These are phyloP conservation scores for Rhypophila decipiens DNA, from an alignment of 495 filamentous ascomycete genomes.

Conservation along the genomic window DNA sequence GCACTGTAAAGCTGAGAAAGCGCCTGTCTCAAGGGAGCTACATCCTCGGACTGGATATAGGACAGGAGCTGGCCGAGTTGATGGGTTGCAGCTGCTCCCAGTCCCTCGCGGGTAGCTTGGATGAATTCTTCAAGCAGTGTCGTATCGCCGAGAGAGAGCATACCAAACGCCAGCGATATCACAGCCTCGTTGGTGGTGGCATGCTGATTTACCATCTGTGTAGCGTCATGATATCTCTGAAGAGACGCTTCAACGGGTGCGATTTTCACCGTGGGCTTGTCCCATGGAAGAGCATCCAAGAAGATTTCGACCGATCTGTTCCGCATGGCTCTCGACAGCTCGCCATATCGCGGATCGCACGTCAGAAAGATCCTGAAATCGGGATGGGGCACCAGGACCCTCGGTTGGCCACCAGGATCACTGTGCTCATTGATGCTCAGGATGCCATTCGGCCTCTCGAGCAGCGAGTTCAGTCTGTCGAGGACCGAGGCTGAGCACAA, in stretches of 20 bases:
- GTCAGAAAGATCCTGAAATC: conserved; percentile 91
- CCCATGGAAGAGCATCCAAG: conserved; percentile 43
- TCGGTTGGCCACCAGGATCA: conserved; percentile 71
- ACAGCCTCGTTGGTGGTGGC: conserved; percentile 13
- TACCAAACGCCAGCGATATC: conserved; percentile 24
- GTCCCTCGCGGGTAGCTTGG: conserved; percentile 7
- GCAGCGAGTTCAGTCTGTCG: conserved; percentile 87
- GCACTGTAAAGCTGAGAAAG: conserved; percentile 16
- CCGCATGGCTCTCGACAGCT: conserved; percentile 93
- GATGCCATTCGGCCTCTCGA: conserved; percentile 75
- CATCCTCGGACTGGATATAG: conserved; percentile 23
- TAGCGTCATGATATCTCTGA: conserved; percentile 27
- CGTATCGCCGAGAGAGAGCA: conserved; percentile 31
- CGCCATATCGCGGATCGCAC: conserved; percentile 87
- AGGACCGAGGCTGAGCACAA: conserved; percentile 91
- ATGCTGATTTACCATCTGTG: conserved; percentile 11
- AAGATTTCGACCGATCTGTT: conserved; percentile 91
- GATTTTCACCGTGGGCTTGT: conserved; percentile 19
- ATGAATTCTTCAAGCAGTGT: conserved; percentile 24
- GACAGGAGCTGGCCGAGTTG: conserved; percentile 13
- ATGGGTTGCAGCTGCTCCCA: conserved; percentile 5
- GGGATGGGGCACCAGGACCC: conserved; percentile 73
- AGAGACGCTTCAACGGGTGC: conserved; percentile 38
- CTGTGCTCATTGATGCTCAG: conserved; percentile 90
- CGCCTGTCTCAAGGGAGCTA: conserved; percentile 17